Evolutionary conservation across 2,329 filamentous ascomycete species (phyloP).

Genomic region (Didymella glomerata): DNA sequence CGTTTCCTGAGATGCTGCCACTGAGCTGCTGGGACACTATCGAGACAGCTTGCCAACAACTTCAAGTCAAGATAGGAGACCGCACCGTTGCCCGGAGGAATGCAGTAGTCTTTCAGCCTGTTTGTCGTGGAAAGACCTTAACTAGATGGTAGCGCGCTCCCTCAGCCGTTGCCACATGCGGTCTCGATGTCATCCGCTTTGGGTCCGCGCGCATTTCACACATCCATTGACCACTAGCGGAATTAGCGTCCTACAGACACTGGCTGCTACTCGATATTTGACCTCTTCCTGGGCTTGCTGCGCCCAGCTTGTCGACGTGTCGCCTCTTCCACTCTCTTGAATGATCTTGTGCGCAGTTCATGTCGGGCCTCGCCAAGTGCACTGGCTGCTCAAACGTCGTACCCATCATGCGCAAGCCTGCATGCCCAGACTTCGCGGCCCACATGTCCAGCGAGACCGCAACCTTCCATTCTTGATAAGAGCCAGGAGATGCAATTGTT

Average conservation of each 20-base stretch:
- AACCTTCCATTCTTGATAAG: background rate
- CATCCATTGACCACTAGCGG: background rate
- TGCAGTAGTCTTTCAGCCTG: background rate
- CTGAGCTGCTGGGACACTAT: constrained; percentile 2
- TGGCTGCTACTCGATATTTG: background rate
- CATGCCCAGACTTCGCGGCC: background rate
- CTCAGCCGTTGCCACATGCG: background rate
- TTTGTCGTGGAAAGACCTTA: background rate
- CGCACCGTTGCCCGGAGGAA: background rate
- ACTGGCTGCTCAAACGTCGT: background rate
- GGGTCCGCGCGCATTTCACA: background rate
- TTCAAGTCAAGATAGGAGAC: background rate
- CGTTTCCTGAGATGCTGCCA: background rate
- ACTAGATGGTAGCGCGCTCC: constrained; percentile 1
- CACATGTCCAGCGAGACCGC: background rate
- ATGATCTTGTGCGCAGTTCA: constrained; percentile 2
- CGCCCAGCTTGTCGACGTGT: background rate
- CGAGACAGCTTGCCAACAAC: constrained; percentile 1
- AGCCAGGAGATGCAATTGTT: background rate
- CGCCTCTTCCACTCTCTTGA: background rate
- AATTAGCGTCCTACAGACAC: background rate
- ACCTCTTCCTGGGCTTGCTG: background rate
- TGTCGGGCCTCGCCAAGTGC: background rate
- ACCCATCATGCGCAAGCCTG: constrained; percentile 2
- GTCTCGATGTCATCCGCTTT: background rate